Conservation (phyloP, 805 yeast genomes). For the Lachancea meyersii region DNA sequence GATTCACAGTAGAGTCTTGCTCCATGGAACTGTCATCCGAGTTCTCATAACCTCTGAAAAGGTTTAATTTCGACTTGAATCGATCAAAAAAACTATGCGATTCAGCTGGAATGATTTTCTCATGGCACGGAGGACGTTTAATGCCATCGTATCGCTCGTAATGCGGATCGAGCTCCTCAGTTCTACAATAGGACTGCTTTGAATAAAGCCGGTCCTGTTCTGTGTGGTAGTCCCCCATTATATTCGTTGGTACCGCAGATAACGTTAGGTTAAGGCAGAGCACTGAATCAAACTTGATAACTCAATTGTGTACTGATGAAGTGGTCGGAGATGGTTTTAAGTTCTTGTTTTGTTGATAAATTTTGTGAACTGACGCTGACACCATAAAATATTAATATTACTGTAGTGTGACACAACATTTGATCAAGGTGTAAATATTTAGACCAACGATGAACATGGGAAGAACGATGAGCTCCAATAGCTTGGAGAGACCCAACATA, state of each 20-base stretch:
- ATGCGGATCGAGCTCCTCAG: not conserved
- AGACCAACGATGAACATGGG: not conserved
- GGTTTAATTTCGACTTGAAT: conserved; percentile 8
- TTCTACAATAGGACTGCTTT: conserved; percentile 1
- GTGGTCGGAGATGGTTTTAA: not conserved
- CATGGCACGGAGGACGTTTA: not conserved
- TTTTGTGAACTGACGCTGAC: conserved; percentile 9
- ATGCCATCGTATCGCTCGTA: not conserved
- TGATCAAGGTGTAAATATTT: no score
- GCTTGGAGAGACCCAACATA: no score
- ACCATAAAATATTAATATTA: not conserved
- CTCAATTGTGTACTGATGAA: not conserved
- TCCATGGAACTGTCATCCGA: conserved; percentile 1
- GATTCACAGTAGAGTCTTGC: conserved; percentile 2
- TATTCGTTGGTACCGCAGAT: not conserved
- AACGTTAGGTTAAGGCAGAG: not conserved
- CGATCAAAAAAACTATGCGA: conserved; percentile 10
- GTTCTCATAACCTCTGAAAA: conserved; percentile 6
- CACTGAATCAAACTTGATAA: no score
- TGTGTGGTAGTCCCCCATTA: conserved; percentile 4
- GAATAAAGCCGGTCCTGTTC: conserved; percentile 7
- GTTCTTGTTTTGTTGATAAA: not conserved
- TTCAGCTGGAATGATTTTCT: not conserved
- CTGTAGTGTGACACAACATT: not conserved
- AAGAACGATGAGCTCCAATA: no score